Evolutionary conservation across 176 grass and related monocot species (phyloP).

Genomic region (Poa pratensis): DNA sequence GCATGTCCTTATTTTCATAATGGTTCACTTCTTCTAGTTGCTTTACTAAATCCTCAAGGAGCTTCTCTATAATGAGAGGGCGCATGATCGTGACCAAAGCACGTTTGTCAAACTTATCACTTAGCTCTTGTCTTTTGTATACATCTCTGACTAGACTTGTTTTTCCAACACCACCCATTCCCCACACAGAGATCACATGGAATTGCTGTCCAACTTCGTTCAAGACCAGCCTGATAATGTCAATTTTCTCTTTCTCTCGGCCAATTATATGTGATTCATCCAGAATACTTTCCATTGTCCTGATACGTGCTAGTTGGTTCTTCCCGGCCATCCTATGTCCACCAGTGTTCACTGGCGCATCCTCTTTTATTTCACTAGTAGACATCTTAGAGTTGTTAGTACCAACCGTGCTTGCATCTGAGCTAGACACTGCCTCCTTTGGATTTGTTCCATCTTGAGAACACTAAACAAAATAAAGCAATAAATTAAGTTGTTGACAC

Average conservation of each 20-base stretch:
- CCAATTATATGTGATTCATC: neutral
- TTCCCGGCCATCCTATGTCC: too few relatives aligned
- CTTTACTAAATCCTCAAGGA: neutral
- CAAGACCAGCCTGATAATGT: neutral
- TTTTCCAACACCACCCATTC: conserved; percentile 48
- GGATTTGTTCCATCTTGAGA: too few relatives aligned
- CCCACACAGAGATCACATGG: conserved; percentile 25
- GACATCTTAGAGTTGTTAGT: too few relatives aligned
- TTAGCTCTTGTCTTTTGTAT: neutral
- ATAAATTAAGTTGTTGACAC: neutral
- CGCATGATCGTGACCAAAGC: conserved; percentile 36
- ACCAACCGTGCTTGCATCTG: neutral
- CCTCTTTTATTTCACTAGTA: too few relatives aligned
- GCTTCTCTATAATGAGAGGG: neutral
- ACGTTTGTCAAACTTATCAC: neutral
- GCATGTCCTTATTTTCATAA: neutral
- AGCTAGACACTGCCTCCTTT: neutral
- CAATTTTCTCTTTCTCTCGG: neutral
- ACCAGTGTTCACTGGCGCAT: too few relatives aligned
- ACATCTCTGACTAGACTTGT: conserved; percentile 43
- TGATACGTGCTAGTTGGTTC: neutral
- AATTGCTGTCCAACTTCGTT: neutral
- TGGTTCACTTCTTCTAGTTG: neutral
- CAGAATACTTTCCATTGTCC: neutral
- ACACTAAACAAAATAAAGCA: neutral